Evolutionary conservation across 2,329 filamentous ascomycete genomes (phyloP), one percentile per base, ranked within the genome.

Genomic region (Colletotrichum kahawae): DNA sequence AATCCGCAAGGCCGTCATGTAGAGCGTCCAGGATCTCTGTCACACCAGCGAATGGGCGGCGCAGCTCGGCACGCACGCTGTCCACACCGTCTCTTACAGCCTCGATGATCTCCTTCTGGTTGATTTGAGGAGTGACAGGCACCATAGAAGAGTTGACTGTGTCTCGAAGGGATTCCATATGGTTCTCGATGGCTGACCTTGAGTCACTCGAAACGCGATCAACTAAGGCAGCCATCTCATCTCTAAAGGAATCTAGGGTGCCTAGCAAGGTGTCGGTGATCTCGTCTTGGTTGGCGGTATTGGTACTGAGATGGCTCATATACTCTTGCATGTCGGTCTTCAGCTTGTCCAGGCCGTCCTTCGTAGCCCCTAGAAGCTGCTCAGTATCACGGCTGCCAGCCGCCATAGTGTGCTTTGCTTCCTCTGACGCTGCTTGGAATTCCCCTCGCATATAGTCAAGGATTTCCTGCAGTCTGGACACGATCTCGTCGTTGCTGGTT

Each of bases 21-120:
- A 98, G 88, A 1, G 96, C 94, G 81, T 98, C 95, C 2, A 98
- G 88, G 13, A 98, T 94, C 80, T 98, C 95, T 67, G 95, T 94
- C 0, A 95, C 96, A 77, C 96, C 95, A 18, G 89, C 87, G 59
- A 90, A 87, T 4, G 90, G 90, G 16, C 90, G 87, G 9, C 93
- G 93, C 65, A 98, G 90, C 78, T 98, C 96, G 18, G 91, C 88
- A 7, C 95, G 91, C 38, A 98, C 89, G 57, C 90, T 91, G 75
- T 94, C 94, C 48, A 98, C 89, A 3, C 95, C 95, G 59, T 90
- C 91, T 34, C 90, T 92, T 4, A 96, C 86, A 12, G 92, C 91
- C 76, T 94, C 90, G 2, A 97, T 88, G 31, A 96, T 89, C 66
- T 96, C 94, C 43, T 94, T 85, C 77, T 89, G 88, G 78, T 86